Evolutionary conservation across 495 filamentous ascomycete species (phyloP).

Genomic region (Penicillium angulare): DNA sequence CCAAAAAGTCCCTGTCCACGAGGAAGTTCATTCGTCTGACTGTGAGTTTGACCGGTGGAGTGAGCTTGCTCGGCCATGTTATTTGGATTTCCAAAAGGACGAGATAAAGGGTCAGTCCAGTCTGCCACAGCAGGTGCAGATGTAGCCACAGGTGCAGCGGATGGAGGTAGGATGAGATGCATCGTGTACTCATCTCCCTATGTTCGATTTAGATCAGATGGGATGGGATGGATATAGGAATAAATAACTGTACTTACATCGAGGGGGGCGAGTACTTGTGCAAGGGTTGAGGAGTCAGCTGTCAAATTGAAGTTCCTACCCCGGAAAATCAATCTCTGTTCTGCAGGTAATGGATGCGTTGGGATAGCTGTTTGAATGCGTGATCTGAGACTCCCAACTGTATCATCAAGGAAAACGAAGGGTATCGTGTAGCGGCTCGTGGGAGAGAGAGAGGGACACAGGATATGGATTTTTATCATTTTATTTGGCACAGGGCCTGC

Average conservation of each 20-base stretch:
- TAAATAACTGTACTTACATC: constrained; percentile 43
- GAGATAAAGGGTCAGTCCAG: too few species aligned
- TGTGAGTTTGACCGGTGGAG: too few species aligned
- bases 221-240: background rate
- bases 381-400: constrained; percentile 58
- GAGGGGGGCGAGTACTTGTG: constrained; percentile 55
- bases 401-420: constrained; percentile 52
- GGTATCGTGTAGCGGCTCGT: constrained; percentile 53
- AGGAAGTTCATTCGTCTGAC: too few species aligned
- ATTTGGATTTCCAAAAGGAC: too few species aligned
- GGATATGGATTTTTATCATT: constrained; percentile 56
- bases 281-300: constrained; percentile 53
- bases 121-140: too few species aligned
- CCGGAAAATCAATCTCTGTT: constrained; percentile 65
- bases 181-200: constrained; percentile 40
- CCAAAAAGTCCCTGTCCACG: too few species aligned
- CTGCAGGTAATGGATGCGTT: constrained; percentile 47
- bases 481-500: background rate
- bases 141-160: background rate
- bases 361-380: constrained; percentile 56
- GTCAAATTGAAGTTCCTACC: constrained; percentile 51
- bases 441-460: constrained; percentile 62
- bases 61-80: too few species aligned
- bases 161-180: constrained; percentile 58
- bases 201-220: constrained; percentile 32